phyloP scores from a whole-genome alignment of 495 filamentous ascomycete genomes.

The Daldinia decipiens region DNA sequence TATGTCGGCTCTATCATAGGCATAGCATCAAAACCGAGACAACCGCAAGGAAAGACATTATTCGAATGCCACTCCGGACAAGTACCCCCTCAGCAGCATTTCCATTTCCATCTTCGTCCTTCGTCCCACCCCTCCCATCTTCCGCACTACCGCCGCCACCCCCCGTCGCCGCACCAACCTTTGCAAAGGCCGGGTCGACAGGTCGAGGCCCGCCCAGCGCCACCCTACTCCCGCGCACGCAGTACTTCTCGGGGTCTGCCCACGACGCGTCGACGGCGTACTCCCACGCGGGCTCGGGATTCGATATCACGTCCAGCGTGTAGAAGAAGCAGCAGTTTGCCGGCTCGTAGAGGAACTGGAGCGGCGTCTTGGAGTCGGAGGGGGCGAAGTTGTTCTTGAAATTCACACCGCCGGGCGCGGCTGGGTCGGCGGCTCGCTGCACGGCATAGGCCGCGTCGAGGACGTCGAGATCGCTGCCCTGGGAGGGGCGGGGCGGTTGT shows the following conservation, averaged over 20 bases:
- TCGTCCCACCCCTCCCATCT: neutral
- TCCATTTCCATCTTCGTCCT: slow-evolving; percentile 8
- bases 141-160: neutral
- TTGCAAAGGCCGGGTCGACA: slow-evolving; percentile 27
- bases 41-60: neutral
- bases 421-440: neutral
- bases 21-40: slow-evolving; percentile 5
- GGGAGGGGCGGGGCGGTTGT: neutral
- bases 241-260: slow-evolving; percentile 71
- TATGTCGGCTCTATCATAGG: neutral
- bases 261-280: slow-evolving; percentile 72
- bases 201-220: slow-evolving; percentile 11
- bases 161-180: neutral
- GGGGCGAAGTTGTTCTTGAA: slow-evolving; percentile 52
- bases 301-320: slow-evolving; percentile 56
- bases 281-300: slow-evolving; percentile 57
- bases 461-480: slow-evolving; percentile 36
- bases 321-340: slow-evolving; percentile 67
- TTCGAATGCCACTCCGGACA: neutral
- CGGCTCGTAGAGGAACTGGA: slow-evolving; percentile 64
- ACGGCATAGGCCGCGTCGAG: slow-evolving; percentile 34
- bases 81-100: slow-evolving; percentile 12
- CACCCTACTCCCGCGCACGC: slow-evolving; percentile 25
- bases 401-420: slow-evolving; percentile 45
- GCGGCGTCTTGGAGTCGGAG: slow-evolving; percentile 49